Evolutionary conservation across 1,139 yeast species (phyloP).

Genomic region (Zygoascus meyerae): DNA sequence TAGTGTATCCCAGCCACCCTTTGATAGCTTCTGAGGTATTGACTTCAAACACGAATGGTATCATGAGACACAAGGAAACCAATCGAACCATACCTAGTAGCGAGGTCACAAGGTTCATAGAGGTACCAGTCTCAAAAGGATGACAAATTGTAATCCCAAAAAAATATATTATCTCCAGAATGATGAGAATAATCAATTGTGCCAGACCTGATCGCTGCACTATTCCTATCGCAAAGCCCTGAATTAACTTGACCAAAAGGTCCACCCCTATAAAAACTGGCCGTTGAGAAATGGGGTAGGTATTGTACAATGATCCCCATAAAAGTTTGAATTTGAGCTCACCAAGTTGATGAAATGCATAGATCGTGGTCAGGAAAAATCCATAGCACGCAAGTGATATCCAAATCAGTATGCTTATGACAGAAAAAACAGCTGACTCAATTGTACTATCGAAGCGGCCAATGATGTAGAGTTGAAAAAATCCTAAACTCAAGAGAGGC

Average conservation of each 20-base stretch:
- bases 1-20: conserved; percentile 34
- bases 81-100: conserved; percentile 25
- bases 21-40: conserved; percentile 20
- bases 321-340: conserved; percentile 10
- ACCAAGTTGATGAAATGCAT: background rate
- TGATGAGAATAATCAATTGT: conserved; percentile 31
- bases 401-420: conserved; percentile 27
- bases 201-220: conserved; percentile 35
- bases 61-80: conserved; percentile 25
- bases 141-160: conserved; percentile 22
- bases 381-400: conserved; percentile 21
- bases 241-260: conserved; percentile 22
- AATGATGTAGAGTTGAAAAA: conserved; percentile 31
- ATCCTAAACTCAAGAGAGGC: conserved; percentile 30
- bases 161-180: conserved; percentile 27
- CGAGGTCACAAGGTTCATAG: conserved; percentile 27
- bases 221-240: conserved; percentile 34
- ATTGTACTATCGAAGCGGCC: conserved; percentile 19
- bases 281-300: conserved; percentile 13
- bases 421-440: conserved; percentile 30
- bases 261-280: conserved; percentile 23
- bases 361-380: conserved; percentile 16
- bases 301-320: conserved; percentile 32
- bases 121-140: conserved; percentile 31
- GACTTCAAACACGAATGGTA: conserved; percentile 29